Evolutionary conservation across 768 basidiomycete species (phyloP).

Genomic region (Rhodosporidiobolus sp.): DNA sequence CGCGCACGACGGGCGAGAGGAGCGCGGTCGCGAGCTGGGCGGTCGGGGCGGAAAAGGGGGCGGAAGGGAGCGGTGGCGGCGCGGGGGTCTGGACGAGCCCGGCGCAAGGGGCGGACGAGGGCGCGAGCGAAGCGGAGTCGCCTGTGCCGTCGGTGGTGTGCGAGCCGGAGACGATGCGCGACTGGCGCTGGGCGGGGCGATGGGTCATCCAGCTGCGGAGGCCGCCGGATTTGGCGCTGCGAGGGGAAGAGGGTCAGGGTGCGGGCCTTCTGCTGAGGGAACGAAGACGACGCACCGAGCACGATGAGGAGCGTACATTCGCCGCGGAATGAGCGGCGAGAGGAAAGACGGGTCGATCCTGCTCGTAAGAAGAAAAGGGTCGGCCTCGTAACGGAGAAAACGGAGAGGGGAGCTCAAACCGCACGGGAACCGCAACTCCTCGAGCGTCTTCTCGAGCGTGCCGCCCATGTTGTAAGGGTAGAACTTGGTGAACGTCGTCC

Average conservation of each 20-base stretch:
- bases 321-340: background rate
- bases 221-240: slow-evolving; percentile 68
- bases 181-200: background rate
- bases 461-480: too few relatives aligned
- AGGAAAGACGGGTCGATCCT: slow-evolving; percentile 28
- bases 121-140: background rate
- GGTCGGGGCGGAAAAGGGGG: slow-evolving; percentile 28
- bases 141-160: background rate
- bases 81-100: too few relatives aligned
- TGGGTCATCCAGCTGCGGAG: slow-evolving; percentile 67
- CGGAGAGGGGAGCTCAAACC: slow-evolving; percentile 63
- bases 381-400: too few relatives aligned
- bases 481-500: slow-evolving; percentile 57
- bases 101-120: background rate
- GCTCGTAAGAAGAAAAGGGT: slow-evolving; percentile 66
- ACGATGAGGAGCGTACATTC: background rate
- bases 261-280: background rate
- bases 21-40: slow-evolving; percentile 32
- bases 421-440: background rate
- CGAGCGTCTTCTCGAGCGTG: background rate
- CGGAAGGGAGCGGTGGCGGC: background rate
- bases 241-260: background rate
- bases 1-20: slow-evolving; percentile 36
- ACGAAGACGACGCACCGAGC: slow-evolving; percentile 13
- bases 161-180: background rate